Conservation (phyloP, 2,329 filamentous ascomycete species). For the Penicillium paneum region DNA sequence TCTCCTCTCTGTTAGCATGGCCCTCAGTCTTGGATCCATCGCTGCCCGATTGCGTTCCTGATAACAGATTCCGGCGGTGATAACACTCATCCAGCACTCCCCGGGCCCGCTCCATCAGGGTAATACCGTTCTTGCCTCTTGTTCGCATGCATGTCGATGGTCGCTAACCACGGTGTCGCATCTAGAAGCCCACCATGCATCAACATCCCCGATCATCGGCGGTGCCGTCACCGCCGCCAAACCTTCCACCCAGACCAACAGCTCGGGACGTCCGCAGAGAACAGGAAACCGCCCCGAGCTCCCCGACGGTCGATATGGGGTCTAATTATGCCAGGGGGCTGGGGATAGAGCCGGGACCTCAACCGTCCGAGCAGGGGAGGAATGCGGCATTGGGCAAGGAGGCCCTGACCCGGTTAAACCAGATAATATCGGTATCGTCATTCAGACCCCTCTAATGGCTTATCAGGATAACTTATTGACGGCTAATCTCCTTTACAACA, state of each 20-base stretch:
- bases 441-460: background rate
- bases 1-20: constrained; percentile 39
- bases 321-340: constrained; percentile 50
- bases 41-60: constrained; percentile 35
- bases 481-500: constrained; percentile 38
- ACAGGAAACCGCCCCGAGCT: constrained; percentile 52
- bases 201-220: constrained; percentile 77
- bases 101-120: constrained; percentile 11
- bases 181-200: constrained; percentile 63
- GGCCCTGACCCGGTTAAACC: constrained; percentile 75
- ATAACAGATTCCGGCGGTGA: constrained; percentile 27
- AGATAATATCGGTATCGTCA: constrained; percentile 76
- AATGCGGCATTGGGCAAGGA: constrained; percentile 59
- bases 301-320: constrained; percentile 52
- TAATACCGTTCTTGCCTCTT: constrained; percentile 9
- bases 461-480: constrained; percentile 23
- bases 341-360: constrained; percentile 50
- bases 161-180: background rate
- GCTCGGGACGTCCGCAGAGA: constrained; percentile 74
- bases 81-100: constrained; percentile 15
- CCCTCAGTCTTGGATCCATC: constrained; percentile 30
- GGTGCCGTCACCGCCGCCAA: constrained; percentile 63
- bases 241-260: constrained; percentile 68
- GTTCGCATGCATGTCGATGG: background rate
- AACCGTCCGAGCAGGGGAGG: constrained; percentile 41